Evolutionary conservation across 768 basidiomycete genomes (phyloP).

Genomic region (Russula dissimulans): DNA sequence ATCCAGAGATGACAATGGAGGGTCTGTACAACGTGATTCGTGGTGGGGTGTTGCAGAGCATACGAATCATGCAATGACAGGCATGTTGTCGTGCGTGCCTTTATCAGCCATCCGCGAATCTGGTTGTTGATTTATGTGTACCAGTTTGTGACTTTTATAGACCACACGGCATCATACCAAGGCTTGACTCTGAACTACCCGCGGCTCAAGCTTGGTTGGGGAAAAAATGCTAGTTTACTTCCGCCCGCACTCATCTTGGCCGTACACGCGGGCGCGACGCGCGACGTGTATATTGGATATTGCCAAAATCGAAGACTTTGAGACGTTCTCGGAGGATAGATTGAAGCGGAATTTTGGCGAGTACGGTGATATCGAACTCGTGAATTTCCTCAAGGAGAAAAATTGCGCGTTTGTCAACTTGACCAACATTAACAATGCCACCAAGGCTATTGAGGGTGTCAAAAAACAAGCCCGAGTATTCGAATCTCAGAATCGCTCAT

Average conservation of each 20-base stretch:
- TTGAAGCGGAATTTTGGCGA: conserved; percentile 91
- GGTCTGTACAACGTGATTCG: conserved; percentile 95
- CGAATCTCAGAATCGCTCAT: conserved; percentile 81
- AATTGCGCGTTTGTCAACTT: conserved; percentile 96
- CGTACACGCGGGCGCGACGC: conserved; percentile 86
- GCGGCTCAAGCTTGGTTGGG: conserved; percentile 96
- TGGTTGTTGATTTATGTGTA: conserved; percentile 7
- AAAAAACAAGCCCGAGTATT: conserved; percentile 91
- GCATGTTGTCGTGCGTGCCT: conserved; percentile 76
- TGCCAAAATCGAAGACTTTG: conserved; percentile 93
- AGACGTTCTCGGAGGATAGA: conserved; percentile 80
- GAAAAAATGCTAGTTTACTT: conserved; percentile 87
- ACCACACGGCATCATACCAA: conserved; percentile 83
- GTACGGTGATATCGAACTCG: conserved; percentile 93
- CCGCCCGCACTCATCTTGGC: conserved; percentile 77
- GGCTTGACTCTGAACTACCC: conserved; percentile 90
- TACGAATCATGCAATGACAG: conserved; percentile 95
- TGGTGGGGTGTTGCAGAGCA: conserved; percentile 93
- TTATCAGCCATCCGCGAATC: not conserved
- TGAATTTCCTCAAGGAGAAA: conserved; percentile 94
- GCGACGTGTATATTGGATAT: conserved; percentile 98
- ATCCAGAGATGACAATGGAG: conserved; percentile 90
- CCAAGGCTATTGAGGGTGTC: conserved; percentile 94
- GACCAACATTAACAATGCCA: conserved; percentile 89
- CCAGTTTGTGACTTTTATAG: conserved; percentile 93